Evolutionary conservation across 1,139 yeast species (phyloP), one percentile per base, ranked within the genome.

Genomic region (Zhuliangozyma parablackwelliae): DNA sequence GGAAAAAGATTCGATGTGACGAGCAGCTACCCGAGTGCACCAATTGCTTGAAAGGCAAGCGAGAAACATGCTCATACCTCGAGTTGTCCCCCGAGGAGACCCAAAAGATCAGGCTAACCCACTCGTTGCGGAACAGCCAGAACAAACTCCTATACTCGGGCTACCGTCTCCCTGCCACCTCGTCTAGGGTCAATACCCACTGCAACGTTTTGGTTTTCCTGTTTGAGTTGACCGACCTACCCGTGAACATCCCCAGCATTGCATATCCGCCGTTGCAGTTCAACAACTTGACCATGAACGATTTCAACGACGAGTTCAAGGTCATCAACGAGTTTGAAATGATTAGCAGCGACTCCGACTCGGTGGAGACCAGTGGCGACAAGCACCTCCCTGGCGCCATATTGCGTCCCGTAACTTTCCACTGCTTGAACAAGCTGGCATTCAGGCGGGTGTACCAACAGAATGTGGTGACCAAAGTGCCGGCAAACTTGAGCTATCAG

Each of bases 1-100:
- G 61, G 33, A 61, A 72, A 43, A 66, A 70, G 46, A 66, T 71
- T 29, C 62, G 75, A 40, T 72, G 78, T 50, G 74, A 71, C 44
- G 78, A 72, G 48, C 59, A 55, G 21, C 48, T 63, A 13, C 77
- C 78, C 2, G 53, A 53, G 33, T 71, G 76, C 53, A 49, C 48
- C 12, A 69, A 69, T 43, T 71, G 77, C 48, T 41, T 51, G 10
- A 59, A 59, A 35, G 60, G 65, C 33, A 57, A 57, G 33, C 51
- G 56, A 21, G 53, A 50, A 9, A 45, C 48, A 6, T 69, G 75
- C 46, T 59, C 69, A 1, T 69, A 69, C 44, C 40, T 62, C 25
- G 43, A 46, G 10, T 42, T 68, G 33, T 38, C 53, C 9, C 41
- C 37, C 7, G 44, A 46, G 10, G 68, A 64, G 34, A 38, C 63